These are phyloP conservation scores for Curvularia spicifera DNA, from an alignment of 2,329 filamentous ascomycete species.

Conservation along the genomic window DNA sequence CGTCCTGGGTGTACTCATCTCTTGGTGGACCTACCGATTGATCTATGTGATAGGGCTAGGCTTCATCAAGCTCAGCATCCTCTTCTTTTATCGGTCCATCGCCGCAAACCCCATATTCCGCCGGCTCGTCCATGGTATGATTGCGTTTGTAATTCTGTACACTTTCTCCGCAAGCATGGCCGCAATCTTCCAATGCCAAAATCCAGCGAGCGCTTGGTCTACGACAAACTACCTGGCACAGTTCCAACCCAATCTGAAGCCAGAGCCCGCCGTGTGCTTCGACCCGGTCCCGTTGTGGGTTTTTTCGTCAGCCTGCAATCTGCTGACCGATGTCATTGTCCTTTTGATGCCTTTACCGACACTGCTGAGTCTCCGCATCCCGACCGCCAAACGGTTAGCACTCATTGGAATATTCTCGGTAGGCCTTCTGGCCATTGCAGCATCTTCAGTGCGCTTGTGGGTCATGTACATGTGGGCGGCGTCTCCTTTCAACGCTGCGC, in stretches of 20 bases:
- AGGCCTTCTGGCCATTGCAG: constrained; percentile 46
- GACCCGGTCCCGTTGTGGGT: constrained; percentile 43
- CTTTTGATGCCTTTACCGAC: constrained; percentile 55
- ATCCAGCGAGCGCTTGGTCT: constrained; percentile 38
- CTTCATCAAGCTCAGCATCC: constrained; percentile 44
- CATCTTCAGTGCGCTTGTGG: constrained; percentile 47
- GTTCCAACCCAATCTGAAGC: constrained; percentile 33
- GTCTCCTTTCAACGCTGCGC: constrained; percentile 46
- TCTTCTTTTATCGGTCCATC: constrained; percentile 47
- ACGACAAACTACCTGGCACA: constrained; percentile 39
- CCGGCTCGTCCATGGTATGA: constrained; percentile 36
- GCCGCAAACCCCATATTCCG: constrained; percentile 44
- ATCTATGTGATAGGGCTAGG: constrained; percentile 39
- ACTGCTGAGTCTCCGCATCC: constrained; percentile 56
- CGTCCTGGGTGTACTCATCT: constrained; percentile 39
- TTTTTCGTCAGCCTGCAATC: constrained; percentile 50
- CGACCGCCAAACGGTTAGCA: constrained; percentile 58
- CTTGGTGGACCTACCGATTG: constrained; percentile 47
- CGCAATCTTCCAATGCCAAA: constrained; percentile 43
- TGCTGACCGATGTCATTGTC: constrained; percentile 53
- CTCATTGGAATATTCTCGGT: constrained; percentile 52
- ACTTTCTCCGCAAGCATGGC: constrained; percentile 39
- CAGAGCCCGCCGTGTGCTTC: constrained; percentile 36
- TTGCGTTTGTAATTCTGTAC: constrained; percentile 41
- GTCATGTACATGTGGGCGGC: constrained; percentile 47